Percentiles rank a stretch among this genome's conserved stretches.
Conservation (phyloP, 306 rosid genomes). For the Lotus japonicus region DNA sequence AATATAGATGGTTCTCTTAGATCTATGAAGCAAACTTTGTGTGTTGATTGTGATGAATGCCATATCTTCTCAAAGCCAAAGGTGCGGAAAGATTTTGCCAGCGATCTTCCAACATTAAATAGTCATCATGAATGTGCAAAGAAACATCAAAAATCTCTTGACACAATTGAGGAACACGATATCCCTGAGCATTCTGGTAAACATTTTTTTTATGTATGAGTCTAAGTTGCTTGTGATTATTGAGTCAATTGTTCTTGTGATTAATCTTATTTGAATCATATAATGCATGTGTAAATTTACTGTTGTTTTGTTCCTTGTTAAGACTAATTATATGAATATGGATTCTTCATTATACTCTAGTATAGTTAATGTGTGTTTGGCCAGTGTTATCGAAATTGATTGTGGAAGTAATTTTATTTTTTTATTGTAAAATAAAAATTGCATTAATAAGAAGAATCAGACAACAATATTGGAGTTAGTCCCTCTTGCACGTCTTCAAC, state of each 20-base stretch:
- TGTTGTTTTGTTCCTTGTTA: background rate
- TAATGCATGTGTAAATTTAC: background rate
- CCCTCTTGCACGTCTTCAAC: too few relatives aligned
- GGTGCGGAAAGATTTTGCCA: background rate
- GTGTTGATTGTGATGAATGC: slow-evolving; percentile 22
- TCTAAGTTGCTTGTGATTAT: background rate
- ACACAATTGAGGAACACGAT: slow-evolving; percentile 18
- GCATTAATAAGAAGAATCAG: too few relatives aligned
- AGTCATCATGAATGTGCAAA: background rate
- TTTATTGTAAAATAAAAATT: too few relatives aligned
- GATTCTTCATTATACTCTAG: background rate
- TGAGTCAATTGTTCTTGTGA: background rate
- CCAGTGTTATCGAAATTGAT: too few relatives aligned
- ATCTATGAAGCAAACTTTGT: background rate
- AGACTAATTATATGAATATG: background rate
- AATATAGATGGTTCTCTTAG: background rate
- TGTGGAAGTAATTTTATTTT: too few relatives aligned
- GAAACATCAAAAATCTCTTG: background rate
- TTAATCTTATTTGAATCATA: background rate
- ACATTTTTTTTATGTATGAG: too few relatives aligned
- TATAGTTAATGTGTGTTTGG: too few relatives aligned
- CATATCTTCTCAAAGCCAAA: slow-evolving; percentile 1
- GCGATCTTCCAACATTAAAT: background rate
- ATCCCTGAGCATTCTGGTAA: slow-evolving; percentile 41
- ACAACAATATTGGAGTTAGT: too few relatives aligned